Percentiles rank a stretch among this genome's conserved stretches.
phyloP scores from a whole-genome alignment of 768 basidiomycete genomes.

The Amanita thiersii region DNA sequence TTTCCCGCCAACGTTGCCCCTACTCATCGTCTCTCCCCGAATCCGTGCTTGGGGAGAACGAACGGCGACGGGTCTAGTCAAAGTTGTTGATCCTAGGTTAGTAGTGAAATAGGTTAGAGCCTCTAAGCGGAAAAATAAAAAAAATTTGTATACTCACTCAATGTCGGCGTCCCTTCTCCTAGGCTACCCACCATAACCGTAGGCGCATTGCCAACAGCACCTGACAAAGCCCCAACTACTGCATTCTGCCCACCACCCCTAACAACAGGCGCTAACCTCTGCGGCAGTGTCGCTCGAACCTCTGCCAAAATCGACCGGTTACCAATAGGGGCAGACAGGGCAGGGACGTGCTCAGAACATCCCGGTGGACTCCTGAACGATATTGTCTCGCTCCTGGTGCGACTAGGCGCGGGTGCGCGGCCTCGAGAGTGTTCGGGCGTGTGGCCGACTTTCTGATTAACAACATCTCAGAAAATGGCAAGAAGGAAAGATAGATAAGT shows the following conservation, averaged over 20 bases:
- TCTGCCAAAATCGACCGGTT: constrained; percentile 62
- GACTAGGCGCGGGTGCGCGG: constrained; percentile 15
- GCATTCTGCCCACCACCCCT: neutral
- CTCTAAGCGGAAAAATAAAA: too few relatives aligned
- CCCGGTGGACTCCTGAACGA: constrained; percentile 55
- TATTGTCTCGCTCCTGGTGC: constrained; percentile 13
- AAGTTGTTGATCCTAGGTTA: neutral
- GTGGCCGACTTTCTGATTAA: constrained; percentile 42
- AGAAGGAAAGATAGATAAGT: neutral
- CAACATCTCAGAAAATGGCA: neutral
- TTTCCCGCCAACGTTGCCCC: constrained; percentile 41
- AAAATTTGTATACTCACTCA: neutral
- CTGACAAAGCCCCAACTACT: neutral
- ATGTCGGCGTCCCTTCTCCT: too few relatives aligned
- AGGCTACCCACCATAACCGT: too few relatives aligned
- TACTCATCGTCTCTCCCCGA: constrained; percentile 39
- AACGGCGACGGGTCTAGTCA: neutral
- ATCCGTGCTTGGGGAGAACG: constrained; percentile 10
- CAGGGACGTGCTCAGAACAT: constrained; percentile 25
- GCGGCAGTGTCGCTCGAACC: constrained; percentile 47
- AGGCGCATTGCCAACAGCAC: too few relatives aligned
- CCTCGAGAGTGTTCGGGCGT: constrained; percentile 21
- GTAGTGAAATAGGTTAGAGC: neutral
- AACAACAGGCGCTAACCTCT: neutral
- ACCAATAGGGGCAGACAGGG: constrained; percentile 62